These are phyloP conservation scores for Claviceps spartinae DNA, from an alignment of 2,329 filamentous ascomycete genomes.

Conservation along the genomic window DNA sequence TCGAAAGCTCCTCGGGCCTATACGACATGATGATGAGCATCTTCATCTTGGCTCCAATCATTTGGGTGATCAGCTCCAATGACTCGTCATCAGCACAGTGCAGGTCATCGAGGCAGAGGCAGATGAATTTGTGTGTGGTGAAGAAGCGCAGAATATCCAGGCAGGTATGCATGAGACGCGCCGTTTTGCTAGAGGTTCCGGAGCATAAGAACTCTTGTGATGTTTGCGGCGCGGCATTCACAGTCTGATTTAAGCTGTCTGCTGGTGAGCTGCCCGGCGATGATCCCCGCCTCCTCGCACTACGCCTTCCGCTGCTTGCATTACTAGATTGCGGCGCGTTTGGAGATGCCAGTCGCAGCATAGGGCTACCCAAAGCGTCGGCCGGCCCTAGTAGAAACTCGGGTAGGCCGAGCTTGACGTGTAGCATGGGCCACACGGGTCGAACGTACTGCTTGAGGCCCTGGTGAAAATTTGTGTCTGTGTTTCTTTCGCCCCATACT, in stretches of 20 bases:
- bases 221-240: conserved; percentile 31
- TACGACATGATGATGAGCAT: conserved; percentile 73
- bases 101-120: conserved; percentile 76
- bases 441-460: conserved; percentile 47
- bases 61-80: conserved; percentile 67
- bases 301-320: conserved; percentile 18
- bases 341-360: conserved; percentile 3
- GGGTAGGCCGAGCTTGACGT: conserved; percentile 46
- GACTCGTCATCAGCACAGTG: conserved; percentile 86
- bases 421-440: conserved; percentile 51
- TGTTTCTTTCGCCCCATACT: conserved; percentile 53
- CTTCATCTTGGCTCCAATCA: conserved; percentile 64
- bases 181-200: conserved; percentile 46
- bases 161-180: conserved; percentile 76
- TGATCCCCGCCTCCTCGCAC: conserved; percentile 31
- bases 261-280: conserved; percentile 32
- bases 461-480: conserved; percentile 50
- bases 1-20: conserved; percentile 49
- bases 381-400: conserved; percentile 53
- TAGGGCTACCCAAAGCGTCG: conserved; percentile 17
- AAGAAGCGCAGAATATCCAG: conserved; percentile 75
- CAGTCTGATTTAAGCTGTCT: conserved; percentile 16
- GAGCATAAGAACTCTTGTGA: conserved; percentile 48
- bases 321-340: background rate
- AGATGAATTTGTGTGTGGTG: conserved; percentile 73